A percentile compares a stretch with the other conserved stretches of the same genome.
Evolutionary conservation across 345 rosid species (phyloP).

Genomic region (Pugionium cornutum): DNA sequence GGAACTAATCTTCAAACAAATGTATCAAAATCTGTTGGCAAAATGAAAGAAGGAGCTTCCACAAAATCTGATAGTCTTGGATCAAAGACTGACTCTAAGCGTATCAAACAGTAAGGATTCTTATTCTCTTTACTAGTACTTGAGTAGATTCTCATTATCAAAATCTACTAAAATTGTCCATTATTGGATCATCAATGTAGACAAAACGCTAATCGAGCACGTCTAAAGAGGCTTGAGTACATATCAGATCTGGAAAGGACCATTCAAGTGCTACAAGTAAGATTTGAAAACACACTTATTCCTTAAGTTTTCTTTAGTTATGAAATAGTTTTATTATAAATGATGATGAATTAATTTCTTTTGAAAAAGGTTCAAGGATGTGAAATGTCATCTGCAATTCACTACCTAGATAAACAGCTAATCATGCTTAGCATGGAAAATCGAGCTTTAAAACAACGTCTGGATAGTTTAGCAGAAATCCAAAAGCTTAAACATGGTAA

Average conservation of each 20-base stretch:
- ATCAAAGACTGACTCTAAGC: slow-evolving; percentile 40
- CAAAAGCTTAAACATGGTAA: slow-evolving; percentile 66
- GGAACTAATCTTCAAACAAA: slow-evolving; percentile 32
- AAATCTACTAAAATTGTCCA: no score
- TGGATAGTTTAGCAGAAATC: slow-evolving; percentile 66
- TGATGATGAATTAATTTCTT: not conserved
- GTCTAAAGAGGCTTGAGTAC: slow-evolving; percentile 59
- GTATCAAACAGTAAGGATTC: slow-evolving; percentile 45
- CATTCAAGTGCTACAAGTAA: slow-evolving; percentile 58
- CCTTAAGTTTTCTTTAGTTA: not conserved
- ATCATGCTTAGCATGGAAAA: slow-evolving; percentile 73
- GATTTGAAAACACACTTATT: slow-evolving; percentile 4
- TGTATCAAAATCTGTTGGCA: slow-evolving; percentile 32
- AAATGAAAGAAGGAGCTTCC: slow-evolving; percentile 31
- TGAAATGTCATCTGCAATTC: slow-evolving; percentile 61
- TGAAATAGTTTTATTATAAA: not conserved
- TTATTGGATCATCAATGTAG: slow-evolving; percentile 32
- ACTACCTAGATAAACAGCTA: slow-evolving; percentile 61
- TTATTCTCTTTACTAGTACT: not conserved
- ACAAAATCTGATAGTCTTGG: slow-evolving; percentile 26
- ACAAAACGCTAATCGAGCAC: slow-evolving; percentile 65
- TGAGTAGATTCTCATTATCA: not conserved
- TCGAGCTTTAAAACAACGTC: slow-evolving; percentile 59
- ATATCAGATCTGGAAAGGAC: slow-evolving; percentile 66
- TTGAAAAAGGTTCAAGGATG: slow-evolving; percentile 63